phyloP scores from a whole-genome alignment of 495 filamentous ascomycete species.

The Oidiodendron maius region DNA sequence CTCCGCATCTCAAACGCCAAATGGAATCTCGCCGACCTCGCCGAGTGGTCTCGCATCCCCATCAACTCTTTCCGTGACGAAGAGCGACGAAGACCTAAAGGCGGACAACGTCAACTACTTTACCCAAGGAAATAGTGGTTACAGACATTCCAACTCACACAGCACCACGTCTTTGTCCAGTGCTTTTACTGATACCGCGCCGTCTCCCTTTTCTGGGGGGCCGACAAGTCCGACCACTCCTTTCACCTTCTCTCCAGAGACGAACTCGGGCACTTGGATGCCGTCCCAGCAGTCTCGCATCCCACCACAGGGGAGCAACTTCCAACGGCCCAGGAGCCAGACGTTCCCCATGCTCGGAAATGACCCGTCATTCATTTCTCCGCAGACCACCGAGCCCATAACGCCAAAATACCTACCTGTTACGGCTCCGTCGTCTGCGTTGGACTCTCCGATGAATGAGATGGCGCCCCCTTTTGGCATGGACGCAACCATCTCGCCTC shows the following conservation, averaged over 20 bases:
- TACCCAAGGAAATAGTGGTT: conserved; percentile 29
- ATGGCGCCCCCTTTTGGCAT: conserved; percentile 43
- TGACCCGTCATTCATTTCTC: conserved; percentile 67
- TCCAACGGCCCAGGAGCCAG: conserved; percentile 80
- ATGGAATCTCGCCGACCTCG: conserved; percentile 68
- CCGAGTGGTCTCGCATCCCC: conserved; percentile 56
- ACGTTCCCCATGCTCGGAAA: conserved; percentile 72
- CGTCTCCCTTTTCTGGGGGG: conserved; percentile 64
- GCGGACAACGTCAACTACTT: conserved; percentile 35
- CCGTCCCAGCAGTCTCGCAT: conserved; percentile 59
- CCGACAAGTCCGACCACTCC: conserved; percentile 83
- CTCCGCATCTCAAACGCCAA: conserved; percentile 61
- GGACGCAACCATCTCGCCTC: conserved; percentile 44
- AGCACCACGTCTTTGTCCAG: conserved; percentile 49
- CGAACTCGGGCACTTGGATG: conserved; percentile 63
- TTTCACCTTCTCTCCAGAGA: conserved; percentile 71
- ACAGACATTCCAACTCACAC: conserved; percentile 49
- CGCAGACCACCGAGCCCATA: conserved; percentile 54
- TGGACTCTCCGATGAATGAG: conserved; percentile 68
- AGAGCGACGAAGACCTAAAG: conserved; percentile 53
- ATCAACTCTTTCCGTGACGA: conserved; percentile 60
- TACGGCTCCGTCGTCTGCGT: conserved; percentile 51
- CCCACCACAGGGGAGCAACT: conserved; percentile 47
- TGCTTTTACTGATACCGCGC: conserved; percentile 54
- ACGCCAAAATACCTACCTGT: conserved; percentile 57